Conservation (phyloP, 2,329 filamentous ascomycete species). For the Aspergillus hiratsukae region DNA sequence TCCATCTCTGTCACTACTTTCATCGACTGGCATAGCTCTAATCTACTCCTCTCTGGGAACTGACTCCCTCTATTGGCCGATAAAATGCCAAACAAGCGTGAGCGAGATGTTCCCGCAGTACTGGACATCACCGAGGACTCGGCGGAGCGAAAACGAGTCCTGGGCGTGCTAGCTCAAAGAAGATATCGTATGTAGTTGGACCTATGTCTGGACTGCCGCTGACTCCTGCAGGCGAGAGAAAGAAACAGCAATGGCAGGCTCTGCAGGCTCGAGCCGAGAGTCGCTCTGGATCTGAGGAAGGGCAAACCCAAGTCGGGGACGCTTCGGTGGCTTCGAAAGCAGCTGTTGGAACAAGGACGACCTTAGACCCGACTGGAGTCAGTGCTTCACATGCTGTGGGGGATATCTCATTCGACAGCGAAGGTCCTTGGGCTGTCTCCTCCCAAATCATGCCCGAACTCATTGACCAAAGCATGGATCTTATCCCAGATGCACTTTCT, state of each 20-base stretch:
- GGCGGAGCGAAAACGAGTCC: conserved; percentile 49
- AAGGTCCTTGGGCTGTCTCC: background rate
- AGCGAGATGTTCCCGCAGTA: conserved; percentile 1
- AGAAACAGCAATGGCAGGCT: conserved; percentile 12
- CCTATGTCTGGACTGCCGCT: background rate
- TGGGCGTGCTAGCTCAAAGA: conserved; percentile 53
- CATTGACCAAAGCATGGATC: background rate
- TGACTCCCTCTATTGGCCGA: background rate
- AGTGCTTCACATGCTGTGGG: background rate
- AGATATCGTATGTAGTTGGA: conserved; percentile 41
- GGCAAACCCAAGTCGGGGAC: background rate
- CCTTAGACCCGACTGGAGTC: background rate
- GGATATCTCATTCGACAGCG: background rate
- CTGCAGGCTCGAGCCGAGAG: conserved; percentile 11
- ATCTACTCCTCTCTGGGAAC: background rate
- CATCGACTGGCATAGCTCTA: background rate
- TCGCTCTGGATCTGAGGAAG: background rate
- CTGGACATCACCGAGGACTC: conserved; percentile 39
- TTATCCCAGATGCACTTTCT: background rate
- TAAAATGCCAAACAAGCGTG: conserved; percentile 6
- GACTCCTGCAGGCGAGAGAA: conserved; percentile 10
- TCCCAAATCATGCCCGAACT: background rate
- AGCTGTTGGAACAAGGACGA: background rate
- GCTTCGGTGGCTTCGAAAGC: background rate
- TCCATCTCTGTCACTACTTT: background rate